Base-by-base conservation (phyloP, 306 rosid species). In the Oemleria cerasiformis region DNA sequence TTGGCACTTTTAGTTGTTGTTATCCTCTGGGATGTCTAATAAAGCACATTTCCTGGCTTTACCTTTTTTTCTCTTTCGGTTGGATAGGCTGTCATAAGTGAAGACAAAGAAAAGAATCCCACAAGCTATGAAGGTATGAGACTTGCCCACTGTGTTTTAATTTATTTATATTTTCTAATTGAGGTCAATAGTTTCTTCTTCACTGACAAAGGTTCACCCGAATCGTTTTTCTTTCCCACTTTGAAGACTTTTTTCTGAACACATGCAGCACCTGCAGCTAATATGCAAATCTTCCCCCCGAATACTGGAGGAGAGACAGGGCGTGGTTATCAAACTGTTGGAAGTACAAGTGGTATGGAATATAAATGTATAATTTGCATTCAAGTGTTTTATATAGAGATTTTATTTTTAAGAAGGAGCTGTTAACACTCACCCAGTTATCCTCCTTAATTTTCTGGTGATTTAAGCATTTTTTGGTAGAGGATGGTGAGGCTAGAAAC, bases 251-350 rank as follows among this genome's bases (percentile, higher is more conserved):
- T 40, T 44, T n/a, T 63, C 13, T 70, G 73, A 43, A 48, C 34
- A 74, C 51, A 48, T 70, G 84, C 78, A 91, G 99, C 47, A 34
- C 87, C 90, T 56, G 87, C 71, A 68, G 91, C 96, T 50, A 91
- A 77, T 60, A 42, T 91, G 96, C 96, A 94, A 84, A 89, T 78
- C 70, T 94, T 89, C 68, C 97, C 93, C 72, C 96, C 97, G 44
- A 85, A 49, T 60, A 81, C 78, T 72, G 93, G 87, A 72, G 92
- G 86, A 49, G 86, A 59, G 65, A 80, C 79, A 70, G 90, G 92
- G 67, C 78, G 73, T 3, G 92, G 96, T 54, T 88, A 95, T 83
- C 97, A 88, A 85, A 82, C 96, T 56, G 77, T 86, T 73, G 90
- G 75, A 79, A 76, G 72, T 79, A 83, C 97, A 72, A 60, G 84